phyloP scores from a whole-genome alignment of 352 stramenopile species.

The Globisporangium heterothallicum region DNA sequence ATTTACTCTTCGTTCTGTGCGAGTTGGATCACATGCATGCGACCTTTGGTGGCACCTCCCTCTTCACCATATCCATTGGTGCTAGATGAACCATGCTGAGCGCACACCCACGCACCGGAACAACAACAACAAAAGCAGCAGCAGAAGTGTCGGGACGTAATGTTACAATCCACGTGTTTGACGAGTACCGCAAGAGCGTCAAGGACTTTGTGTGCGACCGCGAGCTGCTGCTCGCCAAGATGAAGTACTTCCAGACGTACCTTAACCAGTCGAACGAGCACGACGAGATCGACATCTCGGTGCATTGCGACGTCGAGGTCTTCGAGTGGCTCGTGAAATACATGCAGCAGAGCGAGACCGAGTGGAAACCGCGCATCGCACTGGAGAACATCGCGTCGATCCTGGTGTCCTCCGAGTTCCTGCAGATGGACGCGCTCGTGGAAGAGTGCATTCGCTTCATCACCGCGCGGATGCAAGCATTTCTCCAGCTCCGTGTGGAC shows the following conservation, averaged over 20 bases:
- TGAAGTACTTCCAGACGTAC: constrained; percentile 90
- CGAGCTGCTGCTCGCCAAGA: constrained; percentile 78
- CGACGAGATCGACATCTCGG: constrained; percentile 91
- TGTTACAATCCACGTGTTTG: constrained; percentile 88
- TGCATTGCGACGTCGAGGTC: constrained; percentile 90
- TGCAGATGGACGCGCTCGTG: constrained; percentile 88
- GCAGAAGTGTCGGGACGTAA: constrained; percentile 13
- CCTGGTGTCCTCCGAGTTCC: constrained; percentile 88
- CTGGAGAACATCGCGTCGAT: constrained; percentile 84
- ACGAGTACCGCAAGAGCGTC: constrained; percentile 80
- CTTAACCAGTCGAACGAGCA: constrained; percentile 69
- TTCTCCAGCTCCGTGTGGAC: constrained; percentile 83
- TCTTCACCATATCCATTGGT: not conserved
- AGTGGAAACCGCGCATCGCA: constrained; percentile 39
- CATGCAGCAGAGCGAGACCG: constrained; percentile 57
- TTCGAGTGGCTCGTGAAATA: constrained; percentile 90
- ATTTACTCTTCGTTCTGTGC: too few species aligned
- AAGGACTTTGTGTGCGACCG: constrained; percentile 85
- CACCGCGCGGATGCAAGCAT: constrained; percentile 57
- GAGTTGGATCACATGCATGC: too few species aligned
- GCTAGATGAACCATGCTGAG: constrained; percentile 10
- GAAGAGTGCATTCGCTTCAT: constrained; percentile 83
- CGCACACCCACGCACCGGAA: not conserved
- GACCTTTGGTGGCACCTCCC: too few species aligned
- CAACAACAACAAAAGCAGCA: too few species aligned